Percentiles rank a stretch among this genome's conserved stretches.
phyloP scores from a whole-genome alignment of 2,329 filamentous ascomycete species.

The Microcera coccophila region DNA sequence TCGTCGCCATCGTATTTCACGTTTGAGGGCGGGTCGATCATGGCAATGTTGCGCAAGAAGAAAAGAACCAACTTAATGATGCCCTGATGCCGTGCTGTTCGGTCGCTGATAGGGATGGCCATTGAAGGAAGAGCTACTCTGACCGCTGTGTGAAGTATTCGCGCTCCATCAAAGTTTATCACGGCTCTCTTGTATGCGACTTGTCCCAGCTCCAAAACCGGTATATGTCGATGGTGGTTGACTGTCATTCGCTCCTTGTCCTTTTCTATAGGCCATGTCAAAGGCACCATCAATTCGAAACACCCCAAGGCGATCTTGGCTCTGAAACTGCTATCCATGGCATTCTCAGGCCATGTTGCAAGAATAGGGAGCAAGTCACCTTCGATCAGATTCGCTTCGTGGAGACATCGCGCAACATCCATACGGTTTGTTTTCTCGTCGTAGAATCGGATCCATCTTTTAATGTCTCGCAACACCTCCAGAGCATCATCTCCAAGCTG shows the following conservation, averaged over 20 bases:
- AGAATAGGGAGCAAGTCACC: conserved; percentile 89
- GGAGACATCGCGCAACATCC: conserved; percentile 89
- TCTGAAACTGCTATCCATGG: conserved; percentile 68
- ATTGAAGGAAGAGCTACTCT: conserved; percentile 81
- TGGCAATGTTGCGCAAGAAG: conserved; percentile 81
- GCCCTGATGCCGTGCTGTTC: conserved; percentile 76
- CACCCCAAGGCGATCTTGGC: conserved; percentile 78
- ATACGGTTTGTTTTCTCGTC: conserved; percentile 90
- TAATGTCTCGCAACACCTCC: conserved; percentile 86
- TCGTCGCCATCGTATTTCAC: conserved; percentile 82
- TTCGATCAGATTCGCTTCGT: conserved; percentile 86
- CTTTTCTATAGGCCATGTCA: conserved; percentile 90
- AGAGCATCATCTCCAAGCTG: conserved; percentile 89
- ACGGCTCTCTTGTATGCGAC: conserved; percentile 85
- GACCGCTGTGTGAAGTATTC: conserved; percentile 76
- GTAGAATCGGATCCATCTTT: conserved; percentile 91
- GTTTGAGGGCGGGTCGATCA: conserved; percentile 72
- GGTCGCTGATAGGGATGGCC: conserved; percentile 70
- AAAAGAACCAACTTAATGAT: conserved; percentile 89
- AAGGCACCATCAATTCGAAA: conserved; percentile 82
- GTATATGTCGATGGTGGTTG: conserved; percentile 88
- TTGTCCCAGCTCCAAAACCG: conserved; percentile 84
- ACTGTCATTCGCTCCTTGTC: conserved; percentile 77
- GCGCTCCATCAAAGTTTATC: conserved; percentile 74
- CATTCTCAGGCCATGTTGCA: conserved; percentile 71